Evolutionary conservation across 2,329 filamentous ascomycete genomes (phyloP).

Genomic region (Penicillium palitans): DNA sequence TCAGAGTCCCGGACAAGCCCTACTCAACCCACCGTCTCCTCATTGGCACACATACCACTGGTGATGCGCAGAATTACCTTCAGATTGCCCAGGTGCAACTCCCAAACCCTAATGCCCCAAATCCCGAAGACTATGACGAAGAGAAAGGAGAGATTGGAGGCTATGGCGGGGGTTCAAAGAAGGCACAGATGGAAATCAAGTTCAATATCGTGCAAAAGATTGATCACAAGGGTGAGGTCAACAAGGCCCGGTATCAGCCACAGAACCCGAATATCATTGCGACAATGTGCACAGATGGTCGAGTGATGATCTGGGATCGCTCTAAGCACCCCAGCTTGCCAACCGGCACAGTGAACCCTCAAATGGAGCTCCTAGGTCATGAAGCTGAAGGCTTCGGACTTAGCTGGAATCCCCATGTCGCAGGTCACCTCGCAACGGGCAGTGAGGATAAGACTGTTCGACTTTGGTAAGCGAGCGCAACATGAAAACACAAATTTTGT

Average conservation of each 20-base stretch:
- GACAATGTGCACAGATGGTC: constrained; percentile 83
- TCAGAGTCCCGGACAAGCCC: constrained; percentile 75
- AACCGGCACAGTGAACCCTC: constrained; percentile 71
- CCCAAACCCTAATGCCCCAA: constrained; percentile 71
- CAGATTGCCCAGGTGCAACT: constrained; percentile 94
- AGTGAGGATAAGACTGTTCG: constrained; percentile 90
- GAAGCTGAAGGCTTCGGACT: constrained; percentile 87
- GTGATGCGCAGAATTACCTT: constrained; percentile 81
- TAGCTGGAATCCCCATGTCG: constrained; percentile 83
- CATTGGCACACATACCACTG: constrained; percentile 91
- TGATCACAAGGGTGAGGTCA: constrained; percentile 93
- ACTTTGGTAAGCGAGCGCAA: constrained; percentile 68
- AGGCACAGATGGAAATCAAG: constrained; percentile 69
- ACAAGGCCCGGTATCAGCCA: constrained; percentile 96
- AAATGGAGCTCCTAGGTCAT: constrained; percentile 84
- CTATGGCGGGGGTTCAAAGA: constrained; percentile 71
- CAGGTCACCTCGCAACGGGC: constrained; percentile 81
- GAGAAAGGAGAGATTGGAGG: constrained; percentile 91
- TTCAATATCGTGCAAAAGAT: constrained; percentile 95
- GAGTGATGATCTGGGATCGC: constrained; percentile 89
- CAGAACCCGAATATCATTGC: constrained; percentile 97
- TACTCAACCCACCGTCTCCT: constrained; percentile 85
- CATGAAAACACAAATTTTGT: neutral
- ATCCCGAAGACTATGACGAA: constrained; percentile 84
- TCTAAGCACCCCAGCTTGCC: constrained; percentile 87